Percentiles rank a stretch among this genome's conserved stretches.
These are phyloP conservation scores for Hericium alpestre DNA, from an alignment of 768 basidiomycete genomes.

Conservation along the genomic window DNA sequence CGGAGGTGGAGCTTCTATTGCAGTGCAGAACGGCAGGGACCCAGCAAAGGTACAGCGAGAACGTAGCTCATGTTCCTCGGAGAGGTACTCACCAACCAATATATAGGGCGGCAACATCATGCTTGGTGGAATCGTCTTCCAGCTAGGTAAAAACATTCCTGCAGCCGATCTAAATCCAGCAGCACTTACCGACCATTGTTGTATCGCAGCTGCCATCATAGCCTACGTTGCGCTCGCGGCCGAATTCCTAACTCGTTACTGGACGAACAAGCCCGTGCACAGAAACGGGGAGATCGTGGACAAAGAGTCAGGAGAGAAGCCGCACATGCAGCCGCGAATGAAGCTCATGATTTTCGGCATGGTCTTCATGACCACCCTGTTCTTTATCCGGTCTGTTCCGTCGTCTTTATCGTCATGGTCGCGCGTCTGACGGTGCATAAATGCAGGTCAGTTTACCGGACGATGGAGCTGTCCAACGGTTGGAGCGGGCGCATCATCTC, in stretches of 20 bases:
- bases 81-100: not conserved
- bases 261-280: not conserved
- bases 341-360: conserved; percentile 4
- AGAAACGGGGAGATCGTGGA: no score
- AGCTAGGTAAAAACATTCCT: conserved; percentile 12
- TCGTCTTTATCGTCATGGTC: not conserved
- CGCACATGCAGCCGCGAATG: not conserved
- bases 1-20: conserved; percentile 5
- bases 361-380: conserved; percentile 1
- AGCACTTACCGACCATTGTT: not conserved
- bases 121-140: conserved; percentile 20
- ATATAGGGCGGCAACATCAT: conserved; percentile 19
- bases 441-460: conserved; percentile 7
- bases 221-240: not conserved
- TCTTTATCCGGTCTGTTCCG: conserved; percentile 8
- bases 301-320: no score
- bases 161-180: not conserved
- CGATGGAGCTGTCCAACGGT: conserved; percentile 3
- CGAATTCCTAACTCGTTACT: not conserved
- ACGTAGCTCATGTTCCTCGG: not conserved
- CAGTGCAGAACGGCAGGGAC: not conserved
- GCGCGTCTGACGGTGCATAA: not conserved
- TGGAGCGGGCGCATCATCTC: conserved; percentile 8
- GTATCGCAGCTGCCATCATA: not conserved
- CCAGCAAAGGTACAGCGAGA: not conserved